A percentile compares a stretch with the other conserved stretches of the same genome.
phyloP scores from a whole-genome alignment of 1,284 basidiomycete species.

The Apiotrichum brassicae region DNA sequence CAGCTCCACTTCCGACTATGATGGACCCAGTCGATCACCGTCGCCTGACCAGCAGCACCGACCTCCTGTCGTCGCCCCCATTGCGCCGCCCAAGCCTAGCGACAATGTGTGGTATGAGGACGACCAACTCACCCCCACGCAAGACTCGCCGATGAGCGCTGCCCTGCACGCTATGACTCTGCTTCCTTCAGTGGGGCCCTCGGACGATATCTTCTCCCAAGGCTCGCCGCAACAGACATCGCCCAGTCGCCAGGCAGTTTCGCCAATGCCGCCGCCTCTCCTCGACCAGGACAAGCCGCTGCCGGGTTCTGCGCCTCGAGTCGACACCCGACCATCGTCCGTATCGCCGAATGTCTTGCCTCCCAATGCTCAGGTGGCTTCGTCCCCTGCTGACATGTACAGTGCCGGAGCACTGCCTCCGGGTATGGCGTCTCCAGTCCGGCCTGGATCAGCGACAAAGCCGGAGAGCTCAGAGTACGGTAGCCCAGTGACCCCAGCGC shows the following conservation, averaged over 20 bases:
- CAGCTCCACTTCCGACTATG: slow-evolving; percentile 47
- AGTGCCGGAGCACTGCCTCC: slow-evolving; percentile 17
- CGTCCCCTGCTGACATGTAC: slow-evolving; percentile 1
- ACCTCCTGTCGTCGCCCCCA: slow-evolving; percentile 18
- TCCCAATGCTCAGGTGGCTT: not conserved
- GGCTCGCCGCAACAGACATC: no score
- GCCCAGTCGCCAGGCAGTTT: no score
- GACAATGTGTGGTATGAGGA: slow-evolving; percentile 31
- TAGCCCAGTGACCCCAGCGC: slow-evolving; percentile 10
- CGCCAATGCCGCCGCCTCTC: slow-evolving; percentile 3
- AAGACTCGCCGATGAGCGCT: slow-evolving; percentile 27
- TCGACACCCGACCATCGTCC: not conserved
- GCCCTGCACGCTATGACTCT: slow-evolving; percentile 13
- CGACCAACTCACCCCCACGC: slow-evolving; percentile 38
- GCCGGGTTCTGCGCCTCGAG: not conserved
- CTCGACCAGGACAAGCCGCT: not conserved
- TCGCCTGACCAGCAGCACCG: slow-evolving; percentile 28
- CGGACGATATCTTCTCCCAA: slow-evolving; percentile 8
- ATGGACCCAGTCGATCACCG: slow-evolving; percentile 39
- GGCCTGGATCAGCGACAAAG: slow-evolving; percentile 7
- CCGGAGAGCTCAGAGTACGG: not conserved
- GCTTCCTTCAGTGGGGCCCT: slow-evolving; percentile 1
- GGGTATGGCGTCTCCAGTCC: slow-evolving; percentile 33
- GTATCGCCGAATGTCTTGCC: not conserved
- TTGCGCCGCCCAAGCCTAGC: slow-evolving; percentile 11